These are phyloP conservation scores for Trichoderma gracile DNA, from an alignment of 2,329 filamentous ascomycete genomes.

Conservation along the genomic window DNA sequence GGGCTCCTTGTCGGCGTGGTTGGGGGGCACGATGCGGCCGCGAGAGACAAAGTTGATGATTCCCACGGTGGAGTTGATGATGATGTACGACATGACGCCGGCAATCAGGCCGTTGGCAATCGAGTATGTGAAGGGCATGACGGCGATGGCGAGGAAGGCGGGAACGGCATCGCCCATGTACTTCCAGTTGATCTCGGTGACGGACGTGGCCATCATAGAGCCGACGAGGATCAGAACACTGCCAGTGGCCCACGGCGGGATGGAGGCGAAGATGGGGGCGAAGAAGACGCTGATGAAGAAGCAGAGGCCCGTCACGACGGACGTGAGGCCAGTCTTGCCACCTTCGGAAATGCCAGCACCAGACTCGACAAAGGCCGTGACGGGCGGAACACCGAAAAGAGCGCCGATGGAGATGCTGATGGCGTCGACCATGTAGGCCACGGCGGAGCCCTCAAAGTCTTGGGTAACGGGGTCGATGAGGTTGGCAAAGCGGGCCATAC, in stretches of 20 bases:
- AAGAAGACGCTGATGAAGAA: conserved; percentile 90
- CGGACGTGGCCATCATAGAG: conserved; percentile 79
- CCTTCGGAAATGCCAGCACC: conserved; percentile 88
- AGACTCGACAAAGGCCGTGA: conserved; percentile 87
- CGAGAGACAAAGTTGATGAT: conserved; percentile 64
- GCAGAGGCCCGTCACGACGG: conserved; percentile 74
- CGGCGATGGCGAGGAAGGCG: conserved; percentile 77
- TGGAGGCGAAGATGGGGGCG: conserved; percentile 85
- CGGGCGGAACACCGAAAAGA: conserved; percentile 74
- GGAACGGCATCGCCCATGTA: conserved; percentile 83
- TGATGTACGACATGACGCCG: conserved; percentile 73
- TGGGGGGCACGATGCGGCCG: conserved; percentile 71
- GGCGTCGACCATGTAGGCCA: conserved; percentile 83
- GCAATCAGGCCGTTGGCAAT: conserved; percentile 85
- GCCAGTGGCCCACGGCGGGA: conserved; percentile 86
- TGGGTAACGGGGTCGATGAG: conserved; percentile 79
- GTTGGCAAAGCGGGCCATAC: conserved; percentile 82
- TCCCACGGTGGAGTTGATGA: conserved; percentile 73
- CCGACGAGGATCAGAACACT: conserved; percentile 86
- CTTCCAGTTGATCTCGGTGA: conserved; percentile 83
- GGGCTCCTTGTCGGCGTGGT: conserved; percentile 73
- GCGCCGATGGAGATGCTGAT: conserved; percentile 76
- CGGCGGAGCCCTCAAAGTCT: conserved; percentile 82
- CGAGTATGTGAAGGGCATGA: conserved; percentile 90
- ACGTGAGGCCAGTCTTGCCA: conserved; percentile 80